Evolutionary conservation across 345 rosid species (phyloP).

Genomic region (Pistacia atlantica): DNA sequence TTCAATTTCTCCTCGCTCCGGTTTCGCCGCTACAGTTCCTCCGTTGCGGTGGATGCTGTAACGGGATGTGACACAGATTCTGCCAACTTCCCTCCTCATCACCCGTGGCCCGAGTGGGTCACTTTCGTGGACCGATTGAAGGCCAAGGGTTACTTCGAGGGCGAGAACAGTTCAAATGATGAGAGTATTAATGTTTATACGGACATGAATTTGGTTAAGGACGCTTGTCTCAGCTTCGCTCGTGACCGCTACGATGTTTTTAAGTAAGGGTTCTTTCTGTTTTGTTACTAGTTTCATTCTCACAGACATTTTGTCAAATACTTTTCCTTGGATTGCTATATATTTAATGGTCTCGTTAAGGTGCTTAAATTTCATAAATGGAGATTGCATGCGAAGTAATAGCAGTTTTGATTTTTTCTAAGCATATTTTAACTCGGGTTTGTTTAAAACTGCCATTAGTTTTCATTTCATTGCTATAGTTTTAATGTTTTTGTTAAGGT

Average conservation of each 20-base stretch:
- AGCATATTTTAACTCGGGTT: neutral
- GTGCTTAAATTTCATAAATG: no score
- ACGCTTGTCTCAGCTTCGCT: slow-evolving; percentile 84
- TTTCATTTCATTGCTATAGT: no score
- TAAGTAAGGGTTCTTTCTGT: slow-evolving; percentile 36
- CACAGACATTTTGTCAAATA: neutral
- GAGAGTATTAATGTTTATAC: slow-evolving; percentile 31
- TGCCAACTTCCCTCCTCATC: slow-evolving; percentile 28
- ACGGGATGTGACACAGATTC: slow-evolving; percentile 14
- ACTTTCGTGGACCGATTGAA: slow-evolving; percentile 71
- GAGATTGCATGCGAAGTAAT: no score
- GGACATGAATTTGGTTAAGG: slow-evolving; percentile 63
- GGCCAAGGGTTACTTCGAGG: slow-evolving; percentile 62
- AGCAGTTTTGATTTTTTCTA: neutral
- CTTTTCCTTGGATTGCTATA: neutral
- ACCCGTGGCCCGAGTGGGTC: slow-evolving; percentile 96
- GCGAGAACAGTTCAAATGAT: neutral
- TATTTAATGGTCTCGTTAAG: no score
- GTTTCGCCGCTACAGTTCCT: neutral
- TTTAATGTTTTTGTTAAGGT: no score
- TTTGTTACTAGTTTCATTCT: neutral
- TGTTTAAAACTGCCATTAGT: no score
- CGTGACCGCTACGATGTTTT: slow-evolving; percentile 85
- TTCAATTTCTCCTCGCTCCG: neutral
- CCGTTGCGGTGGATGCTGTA: neutral